Percentiles rank a stretch among this genome's conserved stretches.
Conservation (phyloP, 2,329 filamentous ascomycete genomes). For the Intubia oerlemansii region DNA sequence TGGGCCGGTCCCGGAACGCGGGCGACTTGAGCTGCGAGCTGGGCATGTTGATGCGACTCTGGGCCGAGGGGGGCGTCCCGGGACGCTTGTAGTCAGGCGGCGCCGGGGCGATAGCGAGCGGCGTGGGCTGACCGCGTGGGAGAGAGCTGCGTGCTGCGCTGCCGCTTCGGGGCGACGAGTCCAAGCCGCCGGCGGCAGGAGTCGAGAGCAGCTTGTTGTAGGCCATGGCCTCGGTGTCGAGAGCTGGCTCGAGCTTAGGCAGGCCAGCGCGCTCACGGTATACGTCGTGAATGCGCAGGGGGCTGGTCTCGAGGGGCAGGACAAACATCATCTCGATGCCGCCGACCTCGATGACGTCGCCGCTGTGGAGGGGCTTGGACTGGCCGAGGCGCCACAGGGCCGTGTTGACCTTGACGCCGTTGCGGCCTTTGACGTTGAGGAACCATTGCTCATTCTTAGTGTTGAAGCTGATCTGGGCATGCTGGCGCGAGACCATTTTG, state of each 20-base stretch:
- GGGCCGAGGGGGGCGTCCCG: conserved; percentile 34
- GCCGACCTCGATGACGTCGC: conserved; percentile 78
- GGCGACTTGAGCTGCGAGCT: conserved; percentile 18
- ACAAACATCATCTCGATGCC: conserved; percentile 98
- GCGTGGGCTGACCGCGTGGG: conserved; percentile 13
- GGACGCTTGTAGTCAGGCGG: conserved; percentile 38
- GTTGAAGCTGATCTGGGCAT: conserved; percentile 56
- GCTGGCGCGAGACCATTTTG: conserved; percentile 60
- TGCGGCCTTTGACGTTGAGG: conserved; percentile 72
- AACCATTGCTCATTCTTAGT: conserved; percentile 54
- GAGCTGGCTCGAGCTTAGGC: conserved; percentile 13
- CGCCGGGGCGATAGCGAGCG: conserved; percentile 33
- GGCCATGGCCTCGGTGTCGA: conserved; percentile 7
- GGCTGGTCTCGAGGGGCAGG: conserved; percentile 50
- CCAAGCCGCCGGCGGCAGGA: no score
- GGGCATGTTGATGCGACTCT: conserved; percentile 12
- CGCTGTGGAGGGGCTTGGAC: conserved; percentile 51
- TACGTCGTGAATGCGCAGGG: conserved; percentile 43
- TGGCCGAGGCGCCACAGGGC: conserved; percentile 43
- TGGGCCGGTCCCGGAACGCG: conserved; percentile 15
- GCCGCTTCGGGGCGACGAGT: conserved; percentile 8
- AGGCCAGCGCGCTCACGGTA: conserved; percentile 50
- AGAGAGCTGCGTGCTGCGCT: conserved; percentile 10
- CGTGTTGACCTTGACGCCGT: conserved; percentile 73
- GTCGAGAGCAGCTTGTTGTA: neutral